phyloP scores from a whole-genome alignment of 1,284 basidiomycete genomes.

The Sphaerobolus stellatus region DNA sequence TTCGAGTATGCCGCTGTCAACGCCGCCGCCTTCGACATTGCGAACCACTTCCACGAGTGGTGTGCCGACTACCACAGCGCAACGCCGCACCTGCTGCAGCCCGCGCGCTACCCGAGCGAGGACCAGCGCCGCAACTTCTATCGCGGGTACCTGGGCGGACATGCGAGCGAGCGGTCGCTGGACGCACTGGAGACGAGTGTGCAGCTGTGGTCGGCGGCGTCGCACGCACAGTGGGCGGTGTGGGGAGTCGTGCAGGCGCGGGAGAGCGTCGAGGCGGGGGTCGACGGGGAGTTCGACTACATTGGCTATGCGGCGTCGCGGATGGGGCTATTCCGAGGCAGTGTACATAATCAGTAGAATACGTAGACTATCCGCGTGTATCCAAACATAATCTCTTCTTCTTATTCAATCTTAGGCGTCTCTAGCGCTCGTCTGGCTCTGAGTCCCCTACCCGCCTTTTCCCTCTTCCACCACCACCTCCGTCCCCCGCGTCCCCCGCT shows the following conservation, averaged over 20 bases:
- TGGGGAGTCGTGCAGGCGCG: constrained; percentile 88
- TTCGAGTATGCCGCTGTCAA: constrained; percentile 94
- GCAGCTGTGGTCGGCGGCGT: constrained; percentile 80
- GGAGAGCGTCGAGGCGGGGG: constrained; percentile 18
- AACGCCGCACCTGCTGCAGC: constrained; percentile 72
- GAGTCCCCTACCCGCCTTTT: constrained; percentile 15
- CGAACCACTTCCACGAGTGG: constrained; percentile 97
- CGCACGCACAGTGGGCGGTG: constrained; percentile 86
- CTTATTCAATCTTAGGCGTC: too few relatives aligned
- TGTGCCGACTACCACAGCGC: constrained; percentile 82
- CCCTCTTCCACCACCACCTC: background rate
- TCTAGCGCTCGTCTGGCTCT: too few relatives aligned
- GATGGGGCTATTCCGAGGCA: constrained; percentile 36
- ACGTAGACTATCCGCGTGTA: too few relatives aligned
- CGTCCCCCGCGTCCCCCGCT: background rate
- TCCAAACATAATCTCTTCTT: too few relatives aligned
- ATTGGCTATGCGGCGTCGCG: constrained; percentile 67
- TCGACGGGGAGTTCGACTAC: constrained; percentile 75
- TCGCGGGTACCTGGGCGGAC: constrained; percentile 64
- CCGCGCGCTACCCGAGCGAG: constrained; percentile 69
- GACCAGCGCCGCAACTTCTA: constrained; percentile 82
- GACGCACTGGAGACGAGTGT: constrained; percentile 73
- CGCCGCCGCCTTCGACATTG: constrained; percentile 88
- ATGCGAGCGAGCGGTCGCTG: constrained; percentile 29
- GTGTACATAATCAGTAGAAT: too few relatives aligned